Evolutionary conservation across 805 yeast genomes (phyloP), one percentile per base, ranked within the genome.

Genomic region (Monosporozyma solicola): DNA sequence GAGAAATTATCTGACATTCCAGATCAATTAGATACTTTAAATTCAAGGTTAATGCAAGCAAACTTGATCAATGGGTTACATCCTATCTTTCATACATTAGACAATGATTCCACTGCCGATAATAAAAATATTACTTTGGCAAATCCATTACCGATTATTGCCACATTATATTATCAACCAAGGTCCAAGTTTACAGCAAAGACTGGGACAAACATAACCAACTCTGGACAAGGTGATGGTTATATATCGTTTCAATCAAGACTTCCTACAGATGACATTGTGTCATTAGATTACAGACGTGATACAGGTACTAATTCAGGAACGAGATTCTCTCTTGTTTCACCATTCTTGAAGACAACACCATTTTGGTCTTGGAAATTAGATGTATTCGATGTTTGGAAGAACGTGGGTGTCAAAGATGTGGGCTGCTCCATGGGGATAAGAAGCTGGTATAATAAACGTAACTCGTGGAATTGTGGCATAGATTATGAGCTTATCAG

Each of bases 181-280:
- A 51, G 50, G 5, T 51, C 59, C 5, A 77, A 79, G 58, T 85
- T 90, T 60, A 77, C 79, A 55, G 91, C 95, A 51, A 87, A 86
- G 61, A 87, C 97, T 1, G 99, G 99, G 3, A 94, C 98, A 1
- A 91, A 90, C 67, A 80, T 94, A 7, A 98, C 98, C 1, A 92
- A 94, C 64, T 54, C 56, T 10, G 96, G 96, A 33, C 98, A 94
- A 72, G 99, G 97, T 32, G 64, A 87, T 64, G 98, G 97, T 1
- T 90, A 91, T 63, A 76, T 89, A 48, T 84, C 87, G 33, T 80
- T 91, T 53, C 90, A 82, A 66, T 48, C 61, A 54, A 84, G 84
- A 61, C 70, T 79, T 8, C 76, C 84, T 57, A 84, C 84, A n/a
- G 89, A 86, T 15, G 91, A 85, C 63, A 70, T 71, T 6, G 59